Evolutionary conservation across 352 stramenopile species (phyloP), one percentile per base, ranked within the genome.

Genomic region (Thraustochytrium sp.): DNA sequence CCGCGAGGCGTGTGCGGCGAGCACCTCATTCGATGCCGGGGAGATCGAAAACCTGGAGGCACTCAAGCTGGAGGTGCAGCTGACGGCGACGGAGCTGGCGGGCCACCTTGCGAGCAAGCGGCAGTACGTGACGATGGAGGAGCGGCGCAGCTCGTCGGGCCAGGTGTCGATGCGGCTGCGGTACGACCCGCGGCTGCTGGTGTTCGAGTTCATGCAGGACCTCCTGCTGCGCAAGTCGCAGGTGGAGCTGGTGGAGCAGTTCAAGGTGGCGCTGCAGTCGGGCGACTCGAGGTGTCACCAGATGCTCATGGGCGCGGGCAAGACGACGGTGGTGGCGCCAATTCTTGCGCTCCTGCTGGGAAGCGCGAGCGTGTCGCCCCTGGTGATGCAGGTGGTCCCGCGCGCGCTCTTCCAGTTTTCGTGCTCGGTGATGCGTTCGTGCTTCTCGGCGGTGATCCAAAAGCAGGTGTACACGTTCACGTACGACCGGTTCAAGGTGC

Each of bases 281-380:
- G 92, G 91, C 18, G 85, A 92, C 51, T 95, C 92, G 0, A 87
- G 90, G 34, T 92, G 95, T 16, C 90, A 96, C 65, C 93, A 99
- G 91, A 99, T 99, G 97, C 99, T 99, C 88, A 99, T 99, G 97
- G 97, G 97, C 29, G 96, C 96, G 2, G 97, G 97, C 31, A 99
- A 99, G 88, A 99, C 97, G 0, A 99, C 97, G 2, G 97, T 99
- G 3, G 96, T 99, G 21, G 96, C 95, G 5, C 97, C 97, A 48
- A 87, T 99, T 40, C 89, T 99, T 82, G 97, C 96, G 4, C 96
- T 99, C 73, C 98, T 99, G 76, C 92, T 99, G 31, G 89, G 95
- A 1, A 94, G 98, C 86, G 96, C 93, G 40, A 92, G 97, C 76
- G 92, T 94, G 55, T 90, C 99, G 37, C 68, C 68, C 8, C 68